phyloP scores from a whole-genome alignment of 495 filamentous ascomycete genomes.

The Usnea hakonensis region DNA sequence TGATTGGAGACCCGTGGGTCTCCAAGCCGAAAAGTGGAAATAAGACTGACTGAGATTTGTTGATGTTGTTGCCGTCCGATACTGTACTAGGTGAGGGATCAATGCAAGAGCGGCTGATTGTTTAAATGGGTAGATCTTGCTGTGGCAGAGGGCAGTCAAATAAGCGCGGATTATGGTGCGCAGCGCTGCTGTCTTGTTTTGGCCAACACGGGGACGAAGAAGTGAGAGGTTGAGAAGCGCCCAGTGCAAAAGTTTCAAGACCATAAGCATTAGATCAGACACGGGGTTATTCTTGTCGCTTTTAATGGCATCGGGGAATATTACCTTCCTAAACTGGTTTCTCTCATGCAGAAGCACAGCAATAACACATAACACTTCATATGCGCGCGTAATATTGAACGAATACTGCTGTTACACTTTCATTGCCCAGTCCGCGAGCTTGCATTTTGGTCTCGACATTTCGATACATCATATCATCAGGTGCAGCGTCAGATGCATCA shows the following conservation, averaged over 20 bases:
- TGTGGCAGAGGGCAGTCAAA: neutral
- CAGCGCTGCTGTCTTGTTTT: neutral
- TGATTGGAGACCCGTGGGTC: neutral
- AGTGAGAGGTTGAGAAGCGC: neutral
- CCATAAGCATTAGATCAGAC: neutral
- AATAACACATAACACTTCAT: neutral
- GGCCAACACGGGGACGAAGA: neutral
- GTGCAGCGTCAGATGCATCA: no score
- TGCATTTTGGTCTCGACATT: no score
- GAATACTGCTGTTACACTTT: neutral
- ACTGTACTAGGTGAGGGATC: neutral
- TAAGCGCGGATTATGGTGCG: neutral
- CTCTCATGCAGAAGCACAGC: neutral
- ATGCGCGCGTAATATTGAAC: neutral
- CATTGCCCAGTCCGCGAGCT: neutral
- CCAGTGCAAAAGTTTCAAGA: neutral
- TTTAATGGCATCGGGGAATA: no score
- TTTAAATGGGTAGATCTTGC: neutral
- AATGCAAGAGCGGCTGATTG: neutral
- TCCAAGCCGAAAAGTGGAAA: neutral
- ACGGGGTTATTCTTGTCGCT: neutral
- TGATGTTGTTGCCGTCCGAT: neutral
- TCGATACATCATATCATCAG: no score
- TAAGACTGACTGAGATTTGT: neutral
- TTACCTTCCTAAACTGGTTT: neutral